Evolutionary conservation across 1,284 basidiomycete genomes (phyloP), one percentile per base, ranked within the genome.

Genomic region (Inonotus hispidus): DNA sequence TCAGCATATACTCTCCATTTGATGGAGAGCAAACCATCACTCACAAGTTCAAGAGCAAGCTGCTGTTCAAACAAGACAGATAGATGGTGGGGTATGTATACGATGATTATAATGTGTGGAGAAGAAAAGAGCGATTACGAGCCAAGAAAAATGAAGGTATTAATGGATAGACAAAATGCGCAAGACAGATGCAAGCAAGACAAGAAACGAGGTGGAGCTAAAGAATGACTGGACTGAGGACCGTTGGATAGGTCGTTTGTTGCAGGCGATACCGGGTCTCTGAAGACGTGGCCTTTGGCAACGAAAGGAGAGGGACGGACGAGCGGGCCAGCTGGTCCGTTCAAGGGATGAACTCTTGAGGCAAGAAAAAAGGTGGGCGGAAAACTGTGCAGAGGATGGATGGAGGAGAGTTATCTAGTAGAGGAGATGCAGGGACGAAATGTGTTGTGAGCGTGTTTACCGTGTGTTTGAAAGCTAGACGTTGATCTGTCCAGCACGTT

Each of bases 401-500:
- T 10, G 19, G 27, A 21, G 38, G 60, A 35, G 41, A 62, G 56
- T 62, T 62, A 62, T 62, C 49, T 50, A 63, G 53, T 43, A 53
- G 11, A 52, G 53, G 35, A 43, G 35, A 32, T 32, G 55, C 41
- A 58, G 61, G 43, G 47, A 59, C 49, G 46, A 43, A 57, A 56
- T 49, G 61, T 39, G 58, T 10, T 5, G 16, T 19, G 50, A 21
- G 59, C 41, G 55, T 58, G 47, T 54, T 55, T 35, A 14, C n/a
- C 41, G 37, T 10, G 29, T 35, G 32, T 25, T 60, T 61, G 47
- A 54, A 52, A 52, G 32, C 62, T 25, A 45, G 54, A 39, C 54
- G 59, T 47, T 58, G 59, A 64, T 58, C 63, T 56, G 60, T 66
- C 29, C 47, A 68, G 68, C 73, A 74, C 73, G 73, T 73, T 73